Conservation (phyloP, 1,284 basidiomycete species). For the Cystobasidiaceae sp. region DNA sequence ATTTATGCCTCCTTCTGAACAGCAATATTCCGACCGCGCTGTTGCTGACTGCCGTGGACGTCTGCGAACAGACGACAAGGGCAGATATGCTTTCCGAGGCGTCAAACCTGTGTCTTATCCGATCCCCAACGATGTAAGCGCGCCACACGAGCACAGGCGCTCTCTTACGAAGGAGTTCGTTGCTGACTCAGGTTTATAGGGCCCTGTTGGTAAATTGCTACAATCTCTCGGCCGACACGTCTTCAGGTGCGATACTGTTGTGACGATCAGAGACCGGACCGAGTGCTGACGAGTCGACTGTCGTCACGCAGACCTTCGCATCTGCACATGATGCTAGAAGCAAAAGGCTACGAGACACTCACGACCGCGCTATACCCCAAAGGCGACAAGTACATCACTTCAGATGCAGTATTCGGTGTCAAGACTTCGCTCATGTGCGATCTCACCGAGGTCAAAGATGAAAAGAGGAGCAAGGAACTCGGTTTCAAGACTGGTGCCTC, state of each 20-base stretch:
- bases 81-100: slow-evolving; percentile 57
- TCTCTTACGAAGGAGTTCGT: not conserved
- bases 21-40: slow-evolving; percentile 59
- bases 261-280: too few relatives aligned
- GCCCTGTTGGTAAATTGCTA: slow-evolving; percentile 65
- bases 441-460: slow-evolving; percentile 44
- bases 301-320: slow-evolving; percentile 78
- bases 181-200: slow-evolving; percentile 49
- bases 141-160: too few relatives aligned
- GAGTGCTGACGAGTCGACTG: too few relatives aligned
- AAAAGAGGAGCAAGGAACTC: slow-evolving; percentile 60
- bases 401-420: slow-evolving; percentile 63
- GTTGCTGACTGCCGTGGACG: slow-evolving; percentile 72
- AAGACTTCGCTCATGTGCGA: slow-evolving; percentile 46
- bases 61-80: slow-evolving; percentile 52
- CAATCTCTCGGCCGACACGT: slow-evolving; percentile 61
- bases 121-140: slow-evolving; percentile 64
- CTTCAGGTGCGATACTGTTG: too few relatives aligned
- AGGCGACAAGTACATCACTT: slow-evolving; percentile 56
- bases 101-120: slow-evolving; percentile 72
- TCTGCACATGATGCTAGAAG: slow-evolving; percentile 66
- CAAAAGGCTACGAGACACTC: slow-evolving; percentile 64
- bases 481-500: slow-evolving; percentile 56
- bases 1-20: not conserved
- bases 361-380: slow-evolving; percentile 68